phyloP scores from a whole-genome alignment of 352 stramenopile genomes.

The Phytopythium montanum region DNA sequence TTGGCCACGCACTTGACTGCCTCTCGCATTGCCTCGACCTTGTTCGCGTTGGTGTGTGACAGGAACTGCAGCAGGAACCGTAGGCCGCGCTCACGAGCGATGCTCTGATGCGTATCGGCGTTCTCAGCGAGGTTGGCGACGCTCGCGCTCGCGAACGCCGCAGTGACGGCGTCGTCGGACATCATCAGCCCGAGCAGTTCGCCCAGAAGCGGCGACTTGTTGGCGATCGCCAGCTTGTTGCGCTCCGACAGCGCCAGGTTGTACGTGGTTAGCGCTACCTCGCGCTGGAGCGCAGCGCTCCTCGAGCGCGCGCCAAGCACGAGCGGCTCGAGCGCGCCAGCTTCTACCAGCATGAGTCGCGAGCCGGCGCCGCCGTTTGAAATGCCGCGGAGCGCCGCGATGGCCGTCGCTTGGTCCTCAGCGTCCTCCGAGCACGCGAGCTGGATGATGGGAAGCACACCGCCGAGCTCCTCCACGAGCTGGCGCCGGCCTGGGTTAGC shows the following conservation, averaged over 20 bases:
- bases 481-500: conserved; percentile 80
- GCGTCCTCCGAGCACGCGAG: conserved; percentile 90
- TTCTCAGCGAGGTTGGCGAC: conserved; percentile 95
- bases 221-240: conserved; percentile 93
- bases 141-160: conserved; percentile 68
- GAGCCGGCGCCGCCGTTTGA: conserved; percentile 70
- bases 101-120: conserved; percentile 76
- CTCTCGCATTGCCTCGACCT: conserved; percentile 41
- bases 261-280: conserved; percentile 89
- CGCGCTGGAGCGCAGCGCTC: conserved; percentile 76
- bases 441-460: conserved; percentile 93
- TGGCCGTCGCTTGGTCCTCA: conserved; percentile 88
- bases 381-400: conserved; percentile 91
- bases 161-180: conserved; percentile 63
- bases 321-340: conserved; percentile 89
- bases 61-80: conserved; percentile 79
- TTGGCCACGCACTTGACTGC: conserved; percentile 77
- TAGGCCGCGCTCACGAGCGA: conserved; percentile 73
- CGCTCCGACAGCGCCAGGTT: conserved; percentile 93
- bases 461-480: conserved; percentile 91
- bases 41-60: conserved; percentile 14
- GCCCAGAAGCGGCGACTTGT: conserved; percentile 64
- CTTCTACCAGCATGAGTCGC: conserved; percentile 84
- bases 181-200: conserved; percentile 87
- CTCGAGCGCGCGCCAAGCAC: conserved; percentile 71